phyloP scores from a whole-genome alignment of 2,329 filamentous ascomycete genomes.

The Byssoonygena ceratinophila region DNA sequence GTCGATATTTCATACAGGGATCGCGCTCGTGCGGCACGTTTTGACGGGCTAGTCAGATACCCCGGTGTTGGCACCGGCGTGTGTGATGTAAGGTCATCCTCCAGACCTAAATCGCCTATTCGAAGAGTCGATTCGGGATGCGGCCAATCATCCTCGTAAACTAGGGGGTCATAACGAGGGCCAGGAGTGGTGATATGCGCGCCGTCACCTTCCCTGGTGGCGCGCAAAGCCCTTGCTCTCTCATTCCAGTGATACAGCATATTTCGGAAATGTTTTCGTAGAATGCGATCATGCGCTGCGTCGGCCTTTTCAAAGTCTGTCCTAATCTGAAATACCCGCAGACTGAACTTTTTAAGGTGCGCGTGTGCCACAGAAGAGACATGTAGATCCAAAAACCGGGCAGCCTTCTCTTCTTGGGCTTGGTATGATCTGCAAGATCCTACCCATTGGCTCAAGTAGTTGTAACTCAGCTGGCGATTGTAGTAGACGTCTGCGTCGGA shows the following conservation, averaged over 20 bases:
- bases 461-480: conserved; percentile 30
- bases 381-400: conserved; percentile 38
- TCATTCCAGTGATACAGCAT: conserved; percentile 48
- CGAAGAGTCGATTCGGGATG: conserved; percentile 31
- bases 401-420: conserved; percentile 37
- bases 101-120: conserved; percentile 27
- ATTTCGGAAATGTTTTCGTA: conserved; percentile 45
- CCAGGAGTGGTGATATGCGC: conserved; percentile 9
- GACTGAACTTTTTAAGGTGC: conserved; percentile 47
- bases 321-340: conserved; percentile 46
- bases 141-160: conserved; percentile 23
- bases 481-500: conserved; percentile 32
- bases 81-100: conserved; percentile 26
- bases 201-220: conserved; percentile 23
- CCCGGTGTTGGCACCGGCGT: conserved; percentile 34
- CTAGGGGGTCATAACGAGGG: conserved; percentile 1
- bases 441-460: conserved; percentile 31
- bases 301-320: conserved; percentile 43
- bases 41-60: conserved; percentile 38
- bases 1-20: conserved; percentile 35
- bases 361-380: conserved; percentile 38
- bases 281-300: conserved; percentile 43
- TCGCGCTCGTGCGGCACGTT: conserved; percentile 35
- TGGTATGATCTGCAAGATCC: conserved; percentile 27
- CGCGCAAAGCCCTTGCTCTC: conserved; percentile 29